phyloP scores from a whole-genome alignment of 768 basidiomycete species.

The Bullera alba region DNA sequence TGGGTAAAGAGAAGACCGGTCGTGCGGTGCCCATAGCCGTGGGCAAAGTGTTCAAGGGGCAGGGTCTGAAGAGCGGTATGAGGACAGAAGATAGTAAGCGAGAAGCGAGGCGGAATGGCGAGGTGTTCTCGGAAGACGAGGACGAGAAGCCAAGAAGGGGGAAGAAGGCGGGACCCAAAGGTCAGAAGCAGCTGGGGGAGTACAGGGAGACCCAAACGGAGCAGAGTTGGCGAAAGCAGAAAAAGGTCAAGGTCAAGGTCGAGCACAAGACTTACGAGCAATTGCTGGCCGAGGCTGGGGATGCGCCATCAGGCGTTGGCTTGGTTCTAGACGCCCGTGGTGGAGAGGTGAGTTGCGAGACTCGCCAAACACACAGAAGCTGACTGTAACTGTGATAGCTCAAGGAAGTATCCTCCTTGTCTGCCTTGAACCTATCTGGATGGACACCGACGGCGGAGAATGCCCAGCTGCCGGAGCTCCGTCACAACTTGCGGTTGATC shows the following conservation, averaged over 20 bases:
- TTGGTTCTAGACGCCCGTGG: slow-evolving; percentile 93
- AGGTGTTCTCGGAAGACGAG: slow-evolving; percentile 37
- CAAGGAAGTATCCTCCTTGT: slow-evolving; percentile 77
- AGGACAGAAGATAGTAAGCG: slow-evolving; percentile 44
- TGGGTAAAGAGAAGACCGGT: slow-evolving; percentile 39
- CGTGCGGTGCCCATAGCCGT: slow-evolving; percentile 42
- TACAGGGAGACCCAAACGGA: slow-evolving; percentile 52
- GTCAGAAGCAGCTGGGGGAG: slow-evolving; percentile 1
- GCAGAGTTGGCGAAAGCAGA: slow-evolving; percentile 73
- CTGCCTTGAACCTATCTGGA: slow-evolving; percentile 60
- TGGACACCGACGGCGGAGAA: slow-evolving; percentile 86
- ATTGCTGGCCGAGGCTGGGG: slow-evolving; percentile 79
- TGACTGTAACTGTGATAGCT: slow-evolving; percentile 51
- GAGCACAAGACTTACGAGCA: slow-evolving; percentile 97
- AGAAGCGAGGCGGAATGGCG: slow-evolving; percentile 42
- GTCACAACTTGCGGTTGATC: slow-evolving; percentile 87
- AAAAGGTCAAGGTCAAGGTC: slow-evolving; percentile 73
- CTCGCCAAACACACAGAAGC: background rate
- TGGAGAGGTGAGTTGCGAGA: slow-evolving; percentile 60
- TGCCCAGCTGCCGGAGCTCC: slow-evolving; percentile 88
- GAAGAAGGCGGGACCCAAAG: slow-evolving; percentile 6
- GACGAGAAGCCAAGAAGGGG: slow-evolving; percentile 25
- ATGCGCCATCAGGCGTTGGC: slow-evolving; percentile 56
- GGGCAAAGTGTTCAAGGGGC: slow-evolving; percentile 31
- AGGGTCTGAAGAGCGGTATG: slow-evolving; percentile 42